These are phyloP conservation scores for Ogataea hybrid DNA, from an alignment of 1,139 yeast species.

Conservation along the genomic window DNA sequence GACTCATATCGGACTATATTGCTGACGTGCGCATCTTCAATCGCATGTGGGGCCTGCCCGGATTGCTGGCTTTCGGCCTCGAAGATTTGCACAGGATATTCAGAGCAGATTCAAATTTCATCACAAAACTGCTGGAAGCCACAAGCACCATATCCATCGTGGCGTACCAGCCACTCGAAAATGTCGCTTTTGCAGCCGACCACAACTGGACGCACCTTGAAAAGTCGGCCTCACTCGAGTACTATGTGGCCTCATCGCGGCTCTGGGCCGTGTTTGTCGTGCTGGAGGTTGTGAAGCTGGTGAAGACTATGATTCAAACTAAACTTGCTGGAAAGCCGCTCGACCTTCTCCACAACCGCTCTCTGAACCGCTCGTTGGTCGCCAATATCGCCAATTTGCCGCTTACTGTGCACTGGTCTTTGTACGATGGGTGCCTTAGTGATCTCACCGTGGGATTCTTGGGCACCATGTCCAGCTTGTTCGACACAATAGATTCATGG, in stretches of 20 bases:
- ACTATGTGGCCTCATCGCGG: constrained; percentile 45
- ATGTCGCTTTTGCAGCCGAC: constrained; percentile 57
- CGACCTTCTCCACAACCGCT: constrained; percentile 7
- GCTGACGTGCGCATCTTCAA: constrained; percentile 55
- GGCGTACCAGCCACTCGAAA: constrained; percentile 46
- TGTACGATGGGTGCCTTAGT: constrained; percentile 50
- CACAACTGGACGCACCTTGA: constrained; percentile 50
- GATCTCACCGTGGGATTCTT: constrained; percentile 32
- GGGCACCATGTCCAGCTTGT: constrained; percentile 32
- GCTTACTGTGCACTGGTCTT: constrained; percentile 58
- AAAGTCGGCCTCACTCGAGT: constrained; percentile 21
- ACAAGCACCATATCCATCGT: constrained; percentile 31
- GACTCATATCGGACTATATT: constrained; percentile 43
- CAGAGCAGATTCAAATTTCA: constrained; percentile 32
- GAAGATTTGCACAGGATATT: constrained; percentile 30
- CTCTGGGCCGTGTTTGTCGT: constrained; percentile 57
- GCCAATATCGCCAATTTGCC: constrained; percentile 46
- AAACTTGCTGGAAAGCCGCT: constrained; percentile 8
- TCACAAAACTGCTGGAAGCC: constrained; percentile 24
- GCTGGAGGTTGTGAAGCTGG: constrained; percentile 43
- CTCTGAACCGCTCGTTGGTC: constrained; percentile 20
- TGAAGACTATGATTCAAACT: constrained; percentile 7
- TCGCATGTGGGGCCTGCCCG: constrained; percentile 51
- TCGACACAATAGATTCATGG: constrained; percentile 27
- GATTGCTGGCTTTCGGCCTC: constrained; percentile 44